Base-by-base conservation (phyloP, 371 early-diverging fungal genomes). In the Umbelopsis sp. region DNA sequence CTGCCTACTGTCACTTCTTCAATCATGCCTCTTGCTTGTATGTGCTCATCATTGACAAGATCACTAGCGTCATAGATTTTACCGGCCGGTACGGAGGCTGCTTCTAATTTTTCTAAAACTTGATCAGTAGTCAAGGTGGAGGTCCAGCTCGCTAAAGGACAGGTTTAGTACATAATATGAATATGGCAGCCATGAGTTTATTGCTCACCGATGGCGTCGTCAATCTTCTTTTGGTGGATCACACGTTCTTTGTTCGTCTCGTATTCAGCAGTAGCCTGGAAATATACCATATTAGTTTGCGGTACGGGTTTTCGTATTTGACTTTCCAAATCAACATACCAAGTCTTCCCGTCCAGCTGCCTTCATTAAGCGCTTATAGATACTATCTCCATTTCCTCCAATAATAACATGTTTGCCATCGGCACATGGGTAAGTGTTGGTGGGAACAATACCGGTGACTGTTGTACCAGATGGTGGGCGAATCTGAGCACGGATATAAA, bases 301-400 rank as follows among this genome's bases (percentile, higher is more conserved):
- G 10, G 1, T 41, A 14, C 20, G 38, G 29, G 2, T 35, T 53
- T 22, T 48, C 29, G 32, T 35, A 18, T n/a, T 1, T 44, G 65
- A 32, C 16, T 37, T 32, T 10, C 4, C 2, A 57, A 5, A 18
- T 35, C 20, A 20, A 24, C 70, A 70, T 77, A 80, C 83, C 74
- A 87, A 63, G 68, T 87, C 87, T 25, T 73, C 72, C 50, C 87
- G 73, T 20, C 81, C 82, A 57, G 79, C 80, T 1, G 81, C 78
- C 29, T 65, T 65, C 83, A 85, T 86, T 8, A 87, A 71, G n/a
- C 87, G 74, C 51, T 84, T 78, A 64, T 84, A 87, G 44, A 87
- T 86, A 45, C 84, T 82, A 68, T 85, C 85, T 7, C 86, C 85
- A 63, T 87, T 87, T 22, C 83, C 87, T 20, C 87, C 87, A 65